Evolutionary conservation across 805 yeast species (phyloP).

Genomic region (Spathaspora arborariae): DNA sequence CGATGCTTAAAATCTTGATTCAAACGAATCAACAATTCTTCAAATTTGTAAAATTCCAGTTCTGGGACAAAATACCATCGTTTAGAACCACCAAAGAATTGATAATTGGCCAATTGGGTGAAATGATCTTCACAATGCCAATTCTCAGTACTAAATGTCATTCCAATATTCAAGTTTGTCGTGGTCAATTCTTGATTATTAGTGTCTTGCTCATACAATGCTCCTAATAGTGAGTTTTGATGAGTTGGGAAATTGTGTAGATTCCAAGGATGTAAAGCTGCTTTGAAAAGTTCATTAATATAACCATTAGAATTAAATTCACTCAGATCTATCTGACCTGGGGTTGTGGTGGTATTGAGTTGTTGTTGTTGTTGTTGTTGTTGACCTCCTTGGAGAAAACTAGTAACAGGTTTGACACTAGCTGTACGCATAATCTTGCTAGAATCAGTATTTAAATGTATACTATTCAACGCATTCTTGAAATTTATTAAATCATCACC

Average conservation of each 20-base stretch:
- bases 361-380: neutral
- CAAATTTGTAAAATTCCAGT: constrained; percentile 49
- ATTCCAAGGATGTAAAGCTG: constrained; percentile 50
- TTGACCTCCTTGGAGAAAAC: neutral
- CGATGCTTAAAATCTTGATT: constrained; percentile 9
- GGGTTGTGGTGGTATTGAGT: neutral
- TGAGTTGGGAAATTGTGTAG: constrained; percentile 50
- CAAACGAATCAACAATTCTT: constrained; percentile 29
- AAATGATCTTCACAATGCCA: constrained; percentile 65
- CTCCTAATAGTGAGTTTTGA: constrained; percentile 46
- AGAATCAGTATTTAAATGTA: constrained; percentile 10
- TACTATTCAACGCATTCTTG: constrained; percentile 19
- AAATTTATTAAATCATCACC: constrained; percentile 27
- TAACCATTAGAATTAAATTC: constrained; percentile 19
- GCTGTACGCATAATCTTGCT: neutral
- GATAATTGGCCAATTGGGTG: constrained; percentile 49
- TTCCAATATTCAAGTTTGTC: constrained; percentile 48
- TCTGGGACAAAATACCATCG: constrained; percentile 66
- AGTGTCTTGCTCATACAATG: constrained; percentile 37
- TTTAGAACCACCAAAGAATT: constrained; percentile 51
- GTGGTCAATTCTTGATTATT: constrained; percentile 41
- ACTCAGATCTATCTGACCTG: constrained; percentile 6
- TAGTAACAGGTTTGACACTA: neutral
- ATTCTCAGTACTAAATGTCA: constrained; percentile 50
- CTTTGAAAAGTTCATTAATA: constrained; percentile 14